Evolutionary conservation across 306 rosid species (phyloP).

Genomic region (Cicer judaicum): DNA sequence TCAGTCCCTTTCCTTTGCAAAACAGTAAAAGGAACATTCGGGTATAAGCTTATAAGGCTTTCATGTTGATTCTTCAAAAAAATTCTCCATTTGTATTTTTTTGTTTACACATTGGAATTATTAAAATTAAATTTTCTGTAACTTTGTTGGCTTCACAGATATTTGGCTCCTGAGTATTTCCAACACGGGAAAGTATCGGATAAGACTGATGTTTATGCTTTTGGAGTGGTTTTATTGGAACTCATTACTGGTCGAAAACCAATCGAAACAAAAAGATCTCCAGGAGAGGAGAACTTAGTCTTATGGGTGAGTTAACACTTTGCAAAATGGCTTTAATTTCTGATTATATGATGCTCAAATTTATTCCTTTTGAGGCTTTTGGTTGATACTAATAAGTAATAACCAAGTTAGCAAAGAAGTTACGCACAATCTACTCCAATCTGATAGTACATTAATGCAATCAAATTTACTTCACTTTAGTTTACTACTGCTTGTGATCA

Average conservation of each 20-base stretch:
- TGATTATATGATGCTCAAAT: constrained; percentile 13
- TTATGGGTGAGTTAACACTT: constrained; percentile 74
- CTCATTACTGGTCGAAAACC: constrained; percentile 94
- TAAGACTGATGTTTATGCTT: constrained; percentile 93
- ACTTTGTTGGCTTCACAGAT: constrained; percentile 51
- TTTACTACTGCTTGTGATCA: constrained; percentile 12
- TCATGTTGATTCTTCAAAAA: constrained; percentile 31
- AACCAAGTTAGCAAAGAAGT: constrained; percentile 2
- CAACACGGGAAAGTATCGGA: constrained; percentile 97
- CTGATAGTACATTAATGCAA: constrained; percentile 2
- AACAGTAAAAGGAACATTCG: constrained; percentile 98
- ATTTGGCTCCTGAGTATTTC: constrained; percentile 98
- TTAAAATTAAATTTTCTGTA: constrained; percentile 18
- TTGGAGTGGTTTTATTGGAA: constrained; percentile 91
- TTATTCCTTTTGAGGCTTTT: constrained; percentile 35
- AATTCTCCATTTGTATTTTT: background rate
- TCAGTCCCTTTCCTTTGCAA: constrained; percentile 95
- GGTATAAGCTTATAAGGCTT: constrained; percentile 57
- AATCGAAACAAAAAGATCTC: constrained; percentile 72
- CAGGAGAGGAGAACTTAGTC: constrained; percentile 92
- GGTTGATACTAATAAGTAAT: background rate
- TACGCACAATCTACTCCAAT: constrained; percentile 17
- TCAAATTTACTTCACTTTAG: constrained; percentile 7
- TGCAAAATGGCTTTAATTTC: constrained; percentile 11
- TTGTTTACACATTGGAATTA: constrained; percentile 19